Evolutionary conservation across 495 filamentous ascomycete species (phyloP).

Genomic region (Pyronema domesticum): DNA sequence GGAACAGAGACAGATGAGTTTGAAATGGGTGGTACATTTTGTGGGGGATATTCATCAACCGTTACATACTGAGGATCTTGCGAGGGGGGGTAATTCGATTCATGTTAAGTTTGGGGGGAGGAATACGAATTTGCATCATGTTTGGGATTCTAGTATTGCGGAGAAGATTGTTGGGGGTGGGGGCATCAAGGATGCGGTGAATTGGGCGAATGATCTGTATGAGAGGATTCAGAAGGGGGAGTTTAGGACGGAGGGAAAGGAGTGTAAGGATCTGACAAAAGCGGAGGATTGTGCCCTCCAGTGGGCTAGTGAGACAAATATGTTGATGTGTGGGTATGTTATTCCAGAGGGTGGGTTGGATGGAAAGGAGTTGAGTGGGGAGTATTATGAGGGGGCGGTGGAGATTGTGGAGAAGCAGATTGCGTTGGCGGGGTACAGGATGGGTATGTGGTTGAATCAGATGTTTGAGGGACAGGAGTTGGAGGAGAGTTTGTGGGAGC

Average conservation of each 20-base stretch:
- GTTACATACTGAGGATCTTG: slow-evolving; percentile 42
- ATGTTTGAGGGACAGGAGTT: slow-evolving; percentile 22
- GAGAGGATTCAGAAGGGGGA: slow-evolving; percentile 35
- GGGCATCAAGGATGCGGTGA: slow-evolving; percentile 30
- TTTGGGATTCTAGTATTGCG: slow-evolving; percentile 45
- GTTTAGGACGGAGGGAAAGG: slow-evolving; percentile 34
- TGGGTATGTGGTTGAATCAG: slow-evolving; percentile 43
- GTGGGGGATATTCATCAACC: slow-evolving; percentile 46
- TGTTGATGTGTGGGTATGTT: slow-evolving; percentile 42
- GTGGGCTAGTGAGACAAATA: slow-evolving; percentile 47
- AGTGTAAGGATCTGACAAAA: slow-evolving; percentile 33
- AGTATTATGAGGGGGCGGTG: slow-evolving; percentile 45
- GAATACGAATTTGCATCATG: slow-evolving; percentile 38
- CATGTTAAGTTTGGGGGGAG: slow-evolving; percentile 35
- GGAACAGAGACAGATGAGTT: slow-evolving; percentile 29
- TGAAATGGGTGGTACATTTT: slow-evolving; percentile 49
- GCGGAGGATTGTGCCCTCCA: slow-evolving; percentile 34
- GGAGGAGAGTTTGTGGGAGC: neutral
- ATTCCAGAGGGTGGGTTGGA: slow-evolving; percentile 34
- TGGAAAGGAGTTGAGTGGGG: slow-evolving; percentile 39
- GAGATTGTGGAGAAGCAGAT: slow-evolving; percentile 54
- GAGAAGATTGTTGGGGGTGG: slow-evolving; percentile 40
- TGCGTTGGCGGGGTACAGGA: slow-evolving; percentile 54
- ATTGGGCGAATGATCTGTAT: slow-evolving; percentile 36
- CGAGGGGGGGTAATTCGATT: slow-evolving; percentile 43